Conservation (phyloP, 495 filamentous ascomycete species). For the Trichoderma virens region DNA sequence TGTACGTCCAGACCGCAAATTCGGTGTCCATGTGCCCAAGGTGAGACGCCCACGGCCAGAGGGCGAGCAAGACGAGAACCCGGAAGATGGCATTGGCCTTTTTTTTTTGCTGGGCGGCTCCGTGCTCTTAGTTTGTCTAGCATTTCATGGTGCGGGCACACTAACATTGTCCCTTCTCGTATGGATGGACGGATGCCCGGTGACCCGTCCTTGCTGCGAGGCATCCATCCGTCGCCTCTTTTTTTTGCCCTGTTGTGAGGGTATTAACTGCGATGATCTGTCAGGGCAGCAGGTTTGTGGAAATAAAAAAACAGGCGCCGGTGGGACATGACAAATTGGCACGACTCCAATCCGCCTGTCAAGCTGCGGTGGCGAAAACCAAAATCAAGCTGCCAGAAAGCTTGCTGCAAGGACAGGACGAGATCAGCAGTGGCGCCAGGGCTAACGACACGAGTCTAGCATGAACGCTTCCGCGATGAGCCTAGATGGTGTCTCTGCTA, state of each 20-base stretch:
- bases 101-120: not conserved
- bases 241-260: not conserved
- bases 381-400: not conserved
- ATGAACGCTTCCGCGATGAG: not conserved
- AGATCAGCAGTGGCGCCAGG: not conserved
- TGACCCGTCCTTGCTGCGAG: conserved; percentile 3
- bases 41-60: not conserved
- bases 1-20: not conserved
- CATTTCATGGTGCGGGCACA: not conserved
- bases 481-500: not conserved
- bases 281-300: not conserved
- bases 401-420: not conserved
- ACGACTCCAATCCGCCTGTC: not conserved
- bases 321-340: not conserved
- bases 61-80: not conserved
- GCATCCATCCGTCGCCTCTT: not conserved
- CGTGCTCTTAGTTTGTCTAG: not conserved
- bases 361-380: not conserved
- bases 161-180: not conserved
- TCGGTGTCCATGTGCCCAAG: not conserved
- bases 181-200: not conserved
- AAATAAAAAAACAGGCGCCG: not conserved
- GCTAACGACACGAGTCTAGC: not conserved
- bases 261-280: not conserved
- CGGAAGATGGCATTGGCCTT: not conserved